Evolutionary conservation across 129 eudicot genomes (phyloP).

Genomic region (Arctium lappa): DNA sequence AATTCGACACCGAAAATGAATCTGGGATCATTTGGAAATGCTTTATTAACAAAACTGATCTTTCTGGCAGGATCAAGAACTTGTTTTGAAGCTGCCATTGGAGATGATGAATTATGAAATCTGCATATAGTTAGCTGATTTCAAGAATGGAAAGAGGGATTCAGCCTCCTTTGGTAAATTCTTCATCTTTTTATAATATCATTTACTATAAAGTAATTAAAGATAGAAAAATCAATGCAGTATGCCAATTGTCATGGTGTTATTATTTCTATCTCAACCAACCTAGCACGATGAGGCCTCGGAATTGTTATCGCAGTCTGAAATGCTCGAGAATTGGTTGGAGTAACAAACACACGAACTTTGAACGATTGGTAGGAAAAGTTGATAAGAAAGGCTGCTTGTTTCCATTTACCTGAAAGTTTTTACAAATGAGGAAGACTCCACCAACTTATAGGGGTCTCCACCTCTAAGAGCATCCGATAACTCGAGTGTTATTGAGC

Average conservation of each 20-base stretch:
- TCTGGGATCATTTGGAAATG: slow-evolving; percentile 9
- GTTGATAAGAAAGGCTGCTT: neutral
- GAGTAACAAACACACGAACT: neutral
- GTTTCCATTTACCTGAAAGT: neutral
- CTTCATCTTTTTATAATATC: neutral
- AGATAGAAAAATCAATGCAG: neutral
- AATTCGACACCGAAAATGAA: slow-evolving; percentile 3
- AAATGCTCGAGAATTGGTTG: neutral
- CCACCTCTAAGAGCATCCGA: neutral
- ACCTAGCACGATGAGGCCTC: too few relatives aligned
- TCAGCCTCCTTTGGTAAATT: slow-evolving; percentile 84
- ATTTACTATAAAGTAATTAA: neutral
- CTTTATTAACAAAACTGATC: neutral
- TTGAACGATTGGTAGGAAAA: neutral
- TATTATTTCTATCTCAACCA: neutral
- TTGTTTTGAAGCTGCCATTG: slow-evolving; percentile 30
- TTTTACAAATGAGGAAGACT: neutral
- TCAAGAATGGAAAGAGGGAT: slow-evolving; percentile 61
- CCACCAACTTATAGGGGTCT: neutral
- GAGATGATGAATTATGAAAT: slow-evolving; percentile 20
- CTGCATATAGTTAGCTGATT: slow-evolving; percentile 16
- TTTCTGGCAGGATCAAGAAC: slow-evolving; percentile 27
- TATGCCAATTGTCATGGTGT: slow-evolving; percentile 6
- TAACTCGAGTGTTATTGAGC: too few relatives aligned
- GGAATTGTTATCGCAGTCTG: neutral